A percentile compares a stretch with the other conserved stretches of the same genome.
phyloP scores from a whole-genome alignment of 2,329 filamentous ascomycete genomes.

The Exophiala bonariae region DNA sequence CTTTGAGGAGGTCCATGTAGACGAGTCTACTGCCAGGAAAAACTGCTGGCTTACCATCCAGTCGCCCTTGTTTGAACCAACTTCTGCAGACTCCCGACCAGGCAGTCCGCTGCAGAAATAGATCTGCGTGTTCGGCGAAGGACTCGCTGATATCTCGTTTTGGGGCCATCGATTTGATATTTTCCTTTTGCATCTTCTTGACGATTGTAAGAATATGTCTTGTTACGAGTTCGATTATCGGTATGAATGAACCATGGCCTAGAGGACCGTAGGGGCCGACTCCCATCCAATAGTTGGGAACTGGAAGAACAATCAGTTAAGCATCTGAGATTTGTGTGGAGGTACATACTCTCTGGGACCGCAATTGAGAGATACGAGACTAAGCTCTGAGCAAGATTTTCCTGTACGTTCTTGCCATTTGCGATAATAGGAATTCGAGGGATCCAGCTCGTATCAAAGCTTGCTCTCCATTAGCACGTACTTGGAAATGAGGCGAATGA shows the following conservation, averaged over 20 bases:
- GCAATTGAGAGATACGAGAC: conserved; percentile 1
- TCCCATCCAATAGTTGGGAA: conserved; percentile 31
- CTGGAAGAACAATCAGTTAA: conserved; percentile 6
- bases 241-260: conserved; percentile 28
- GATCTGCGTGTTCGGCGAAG: conserved; percentile 40
- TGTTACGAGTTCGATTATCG: conserved; percentile 22
- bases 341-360: background rate
- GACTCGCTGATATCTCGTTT: conserved; percentile 28
- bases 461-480: conserved; percentile 21
- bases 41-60: conserved; percentile 33
- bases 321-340: conserved; percentile 9
- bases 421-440: conserved; percentile 25
- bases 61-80: conserved; percentile 20
- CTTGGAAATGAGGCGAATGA: background rate
- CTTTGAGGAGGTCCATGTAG: conserved; percentile 38
- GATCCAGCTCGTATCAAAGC: conserved; percentile 33
- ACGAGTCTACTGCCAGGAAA: conserved; percentile 40
- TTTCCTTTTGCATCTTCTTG: conserved; percentile 23
- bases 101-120: conserved; percentile 36
- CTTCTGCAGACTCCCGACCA: conserved; percentile 13
- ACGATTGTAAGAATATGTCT: conserved; percentile 22
- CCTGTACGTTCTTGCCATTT: conserved; percentile 26
- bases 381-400: conserved; percentile 7
- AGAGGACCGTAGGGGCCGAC: conserved; percentile 24
- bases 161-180: conserved; percentile 9